Conservation (phyloP, 1,284 basidiomycete genomes). For the Microbotryum silenes-acaulis region DNA sequence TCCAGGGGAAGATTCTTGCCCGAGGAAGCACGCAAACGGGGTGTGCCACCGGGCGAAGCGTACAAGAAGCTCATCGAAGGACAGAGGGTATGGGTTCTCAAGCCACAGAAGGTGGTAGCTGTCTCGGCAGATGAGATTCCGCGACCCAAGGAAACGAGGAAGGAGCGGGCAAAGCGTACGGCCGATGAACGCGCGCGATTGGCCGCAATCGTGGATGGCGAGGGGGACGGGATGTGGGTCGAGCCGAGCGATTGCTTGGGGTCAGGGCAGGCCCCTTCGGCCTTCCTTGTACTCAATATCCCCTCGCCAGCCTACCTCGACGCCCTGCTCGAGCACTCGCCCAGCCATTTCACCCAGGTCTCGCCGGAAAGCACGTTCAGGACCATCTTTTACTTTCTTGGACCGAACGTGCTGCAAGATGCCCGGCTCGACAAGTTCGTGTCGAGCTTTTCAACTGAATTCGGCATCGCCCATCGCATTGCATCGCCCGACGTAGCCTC, state of each 20-base stretch:
- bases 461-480: slow-evolving; percentile 48
- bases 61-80: slow-evolving; percentile 44
- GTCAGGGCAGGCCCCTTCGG: slow-evolving; percentile 13
- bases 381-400: slow-evolving; percentile 24
- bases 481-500: slow-evolving; percentile 57
- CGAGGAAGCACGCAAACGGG: slow-evolving; percentile 56
- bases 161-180: neutral
- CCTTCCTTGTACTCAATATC: slow-evolving; percentile 28
- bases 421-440: slow-evolving; percentile 1
- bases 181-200: neutral
- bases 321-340: neutral
- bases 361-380: neutral
- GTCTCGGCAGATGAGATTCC: neutral
- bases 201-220: slow-evolving; percentile 3
- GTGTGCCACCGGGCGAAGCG: slow-evolving; percentile 55
- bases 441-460: neutral
- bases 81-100: slow-evolving; percentile 39
- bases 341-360: neutral
- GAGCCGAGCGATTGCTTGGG: slow-evolving; percentile 23
- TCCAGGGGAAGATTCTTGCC: slow-evolving; percentile 80
- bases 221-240: slow-evolving; percentile 29
- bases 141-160: slow-evolving; percentile 7
- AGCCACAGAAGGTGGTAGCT: neutral
- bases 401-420: slow-evolving; percentile 9
- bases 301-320: slow-evolving; percentile 12